A percentile compares a stretch with the other conserved stretches of the same genome.
Evolutionary conservation across 2,329 filamentous ascomycete genomes (phyloP).

Genomic region (Arthrinium puccinioides): DNA sequence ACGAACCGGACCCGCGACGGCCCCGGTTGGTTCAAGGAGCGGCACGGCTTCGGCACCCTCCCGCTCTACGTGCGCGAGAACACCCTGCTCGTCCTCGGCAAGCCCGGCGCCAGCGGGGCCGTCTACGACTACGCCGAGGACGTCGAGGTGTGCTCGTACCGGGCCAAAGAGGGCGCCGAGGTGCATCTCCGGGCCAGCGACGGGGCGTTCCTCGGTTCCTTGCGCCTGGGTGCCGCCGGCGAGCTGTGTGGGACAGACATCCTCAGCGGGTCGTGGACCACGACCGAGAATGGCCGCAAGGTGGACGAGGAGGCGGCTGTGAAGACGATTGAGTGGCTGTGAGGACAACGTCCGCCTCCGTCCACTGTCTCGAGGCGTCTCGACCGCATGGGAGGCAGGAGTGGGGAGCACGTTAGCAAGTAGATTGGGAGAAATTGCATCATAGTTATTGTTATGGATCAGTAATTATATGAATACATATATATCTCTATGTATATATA

Average conservation of each 20-base stretch:
- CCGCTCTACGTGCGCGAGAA: constrained; percentile 52
- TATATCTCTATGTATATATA: no score
- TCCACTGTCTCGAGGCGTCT: neutral
- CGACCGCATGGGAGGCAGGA: neutral
- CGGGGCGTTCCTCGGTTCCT: constrained; percentile 30
- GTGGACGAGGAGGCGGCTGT: constrained; percentile 13
- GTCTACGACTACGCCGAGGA: constrained; percentile 40
- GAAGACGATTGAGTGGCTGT: constrained; percentile 16
- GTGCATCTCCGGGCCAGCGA: constrained; percentile 34
- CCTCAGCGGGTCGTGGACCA: constrained; percentile 28
- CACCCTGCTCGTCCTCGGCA: constrained; percentile 39
- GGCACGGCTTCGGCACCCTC: constrained; percentile 49
- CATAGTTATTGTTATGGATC: no score
- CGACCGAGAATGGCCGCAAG: constrained; percentile 11
- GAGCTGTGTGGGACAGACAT: constrained; percentile 30
- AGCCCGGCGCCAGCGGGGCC: constrained; percentile 27
- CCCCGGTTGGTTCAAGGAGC: constrained; percentile 53
- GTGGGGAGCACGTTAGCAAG: no score
- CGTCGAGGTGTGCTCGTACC: constrained; percentile 40
- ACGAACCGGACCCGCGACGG: constrained; percentile 41
- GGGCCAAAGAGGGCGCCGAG: constrained; percentile 30
- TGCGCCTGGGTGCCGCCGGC: constrained; percentile 31
- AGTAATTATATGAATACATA: no score
- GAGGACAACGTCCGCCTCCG: neutral
- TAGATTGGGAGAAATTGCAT: neutral